A percentile compares a stretch with the other conserved stretches of the same genome.
phyloP scores from a whole-genome alignment of 2,329 filamentous ascomycete genomes.

The Diaporthe australafricana region DNA sequence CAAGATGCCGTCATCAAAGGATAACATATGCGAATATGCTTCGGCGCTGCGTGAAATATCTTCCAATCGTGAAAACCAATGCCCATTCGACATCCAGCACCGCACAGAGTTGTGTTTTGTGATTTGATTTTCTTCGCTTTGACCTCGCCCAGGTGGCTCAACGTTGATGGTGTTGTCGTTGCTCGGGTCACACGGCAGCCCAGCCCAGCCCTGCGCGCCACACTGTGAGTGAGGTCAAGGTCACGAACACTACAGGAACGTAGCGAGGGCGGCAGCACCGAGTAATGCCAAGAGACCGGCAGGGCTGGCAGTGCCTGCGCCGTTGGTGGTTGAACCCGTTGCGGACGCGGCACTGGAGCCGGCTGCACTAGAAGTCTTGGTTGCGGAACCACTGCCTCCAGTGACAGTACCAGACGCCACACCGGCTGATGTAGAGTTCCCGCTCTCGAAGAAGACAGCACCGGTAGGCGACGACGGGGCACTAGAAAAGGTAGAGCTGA shows the following conservation, averaged over 20 bases:
- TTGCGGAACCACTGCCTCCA: conserved; percentile 31
- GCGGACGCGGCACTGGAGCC: conserved; percentile 37
- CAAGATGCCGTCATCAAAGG: neutral
- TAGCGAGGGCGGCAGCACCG: conserved; percentile 42
- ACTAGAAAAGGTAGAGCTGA: conserved; percentile 39
- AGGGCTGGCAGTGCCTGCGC: conserved; percentile 46
- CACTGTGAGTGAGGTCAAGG: neutral
- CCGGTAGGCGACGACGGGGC: conserved; percentile 23
- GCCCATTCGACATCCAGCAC: conserved; percentile 17
- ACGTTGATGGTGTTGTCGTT: conserved; percentile 5
- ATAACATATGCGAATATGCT: neutral
- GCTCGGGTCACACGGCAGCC: neutral
- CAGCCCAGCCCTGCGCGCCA: neutral
- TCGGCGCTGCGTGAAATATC: conserved; percentile 14
- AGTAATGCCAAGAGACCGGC: conserved; percentile 45
- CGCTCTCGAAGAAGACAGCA: conserved; percentile 33
- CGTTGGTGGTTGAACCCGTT: conserved; percentile 45
- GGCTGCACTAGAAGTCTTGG: conserved; percentile 39
- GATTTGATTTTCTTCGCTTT: neutral
- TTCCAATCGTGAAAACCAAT: conserved; percentile 21
- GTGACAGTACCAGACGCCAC: conserved; percentile 34
- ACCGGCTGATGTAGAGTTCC: conserved; percentile 36
- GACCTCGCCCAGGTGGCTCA: neutral
- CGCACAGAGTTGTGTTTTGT: conserved; percentile 7
- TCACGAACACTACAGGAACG: conserved; percentile 41